A percentile compares a stretch with the other conserved stretches of the same genome.
phyloP scores from a whole-genome alignment of 73 alveolate genomes.

The Paramecium octaurelia region DNA sequence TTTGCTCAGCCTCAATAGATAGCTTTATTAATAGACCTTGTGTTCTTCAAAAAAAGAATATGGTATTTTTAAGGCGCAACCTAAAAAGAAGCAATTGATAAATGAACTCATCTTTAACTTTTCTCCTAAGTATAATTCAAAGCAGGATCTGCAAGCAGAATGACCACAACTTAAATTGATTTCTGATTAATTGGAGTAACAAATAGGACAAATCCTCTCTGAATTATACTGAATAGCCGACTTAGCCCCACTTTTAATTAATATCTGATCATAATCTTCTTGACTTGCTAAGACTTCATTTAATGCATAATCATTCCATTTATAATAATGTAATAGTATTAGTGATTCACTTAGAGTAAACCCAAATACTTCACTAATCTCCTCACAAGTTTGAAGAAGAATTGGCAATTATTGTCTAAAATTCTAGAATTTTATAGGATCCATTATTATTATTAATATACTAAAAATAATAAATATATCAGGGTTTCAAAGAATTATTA shows the following conservation, averaged over 20 bases:
- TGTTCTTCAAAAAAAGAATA: not conserved
- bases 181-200: not conserved
- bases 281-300: not conserved
- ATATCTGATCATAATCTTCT: not conserved
- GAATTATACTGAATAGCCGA: not conserved
- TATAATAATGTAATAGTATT: not conserved
- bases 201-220: not conserved
- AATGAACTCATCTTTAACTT: not conserved
- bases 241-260: not conserved
- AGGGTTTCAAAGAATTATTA: too few species aligned
- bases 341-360: not conserved
- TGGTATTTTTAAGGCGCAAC: not conserved
- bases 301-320: constrained; percentile 53
- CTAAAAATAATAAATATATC: too few species aligned
- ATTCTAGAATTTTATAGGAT: not conserved
- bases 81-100: not conserved
- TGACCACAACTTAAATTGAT: not conserved
- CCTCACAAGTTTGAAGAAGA: not conserved
- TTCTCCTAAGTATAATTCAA: not conserved
- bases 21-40: not conserved
- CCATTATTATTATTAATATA: not conserved
- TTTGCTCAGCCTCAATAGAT: not conserved
- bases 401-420: not conserved
- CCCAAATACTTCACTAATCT: not conserved
- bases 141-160: not conserved